A percentile compares a stretch with the other conserved stretches of the same genome.
Evolutionary conservation across 2,329 filamentous ascomycete genomes (phyloP).

Genomic region (Tympanopsis confertula): DNA sequence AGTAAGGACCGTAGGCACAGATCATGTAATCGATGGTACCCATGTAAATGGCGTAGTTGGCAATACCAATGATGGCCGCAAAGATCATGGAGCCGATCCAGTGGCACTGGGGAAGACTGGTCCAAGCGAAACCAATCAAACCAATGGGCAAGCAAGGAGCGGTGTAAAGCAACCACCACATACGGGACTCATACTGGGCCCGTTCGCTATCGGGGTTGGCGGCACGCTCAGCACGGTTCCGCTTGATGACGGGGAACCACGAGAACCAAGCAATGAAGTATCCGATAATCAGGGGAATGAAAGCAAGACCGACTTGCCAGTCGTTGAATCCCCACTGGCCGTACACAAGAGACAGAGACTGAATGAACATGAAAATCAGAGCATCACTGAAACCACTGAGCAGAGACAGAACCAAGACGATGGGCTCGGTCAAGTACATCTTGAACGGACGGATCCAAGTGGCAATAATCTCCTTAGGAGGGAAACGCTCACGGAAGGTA

Average conservation of each 20-base stretch:
- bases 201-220: constrained; percentile 39
- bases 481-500: constrained; percentile 45
- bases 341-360: constrained; percentile 60
- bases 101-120: constrained; percentile 46
- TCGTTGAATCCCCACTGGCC: constrained; percentile 52
- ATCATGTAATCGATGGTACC: constrained; percentile 71
- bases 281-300: constrained; percentile 55
- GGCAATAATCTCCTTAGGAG: constrained; percentile 38
- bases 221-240: constrained; percentile 36
- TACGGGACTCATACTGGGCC: constrained; percentile 58
- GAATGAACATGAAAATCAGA: constrained; percentile 68
- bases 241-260: constrained; percentile 44
- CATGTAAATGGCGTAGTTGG: constrained; percentile 67
- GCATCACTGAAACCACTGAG: constrained; percentile 64
- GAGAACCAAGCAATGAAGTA: constrained; percentile 50
- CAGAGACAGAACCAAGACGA: constrained; percentile 58
- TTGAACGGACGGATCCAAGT: constrained; percentile 56
- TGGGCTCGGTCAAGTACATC: constrained; percentile 66
- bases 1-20: constrained; percentile 61
- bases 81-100: constrained; percentile 62
- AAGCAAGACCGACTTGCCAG: constrained; percentile 43
- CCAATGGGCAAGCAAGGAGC: constrained; percentile 53
- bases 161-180: constrained; percentile 53
- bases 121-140: constrained; percentile 61
- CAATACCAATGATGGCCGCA: constrained; percentile 55